phyloP scores from a whole-genome alignment of 1,284 basidiomycete species.

The Phellopilus nigrolimitatus region DNA sequence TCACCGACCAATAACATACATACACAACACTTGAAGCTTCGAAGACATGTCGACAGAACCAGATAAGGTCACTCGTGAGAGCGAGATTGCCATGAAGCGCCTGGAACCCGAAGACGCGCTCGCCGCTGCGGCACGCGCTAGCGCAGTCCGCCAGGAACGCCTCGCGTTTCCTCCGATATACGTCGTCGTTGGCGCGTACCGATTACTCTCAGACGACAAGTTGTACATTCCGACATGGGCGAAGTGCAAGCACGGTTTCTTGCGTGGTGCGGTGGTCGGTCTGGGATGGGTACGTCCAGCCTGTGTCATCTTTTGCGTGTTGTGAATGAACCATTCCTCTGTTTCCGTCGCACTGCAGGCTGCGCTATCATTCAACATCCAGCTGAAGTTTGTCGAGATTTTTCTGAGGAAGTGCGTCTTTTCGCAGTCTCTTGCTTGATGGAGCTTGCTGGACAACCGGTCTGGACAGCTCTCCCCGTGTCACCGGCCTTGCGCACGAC shows the following conservation, averaged over 20 bases:
- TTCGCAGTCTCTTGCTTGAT: neutral
- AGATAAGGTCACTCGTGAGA: neutral
- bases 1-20: neutral
- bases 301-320: neutral
- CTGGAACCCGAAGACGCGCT: neutral
- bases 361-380: constrained; percentile 57
- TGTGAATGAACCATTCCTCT: constrained; percentile 3
- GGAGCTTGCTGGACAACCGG: constrained; percentile 17
- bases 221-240: constrained; percentile 70
- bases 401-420: constrained; percentile 56
- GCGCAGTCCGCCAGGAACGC: constrained; percentile 29
- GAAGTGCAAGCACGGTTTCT: constrained; percentile 66
- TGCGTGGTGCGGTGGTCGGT: constrained; percentile 58
- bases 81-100: neutral
- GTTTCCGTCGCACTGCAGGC: constrained; percentile 35
- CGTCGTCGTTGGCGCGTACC: constrained; percentile 68
- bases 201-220: constrained; percentile 59
- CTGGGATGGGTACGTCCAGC: constrained; percentile 53
- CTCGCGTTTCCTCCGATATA: constrained; percentile 72
- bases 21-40: neutral
- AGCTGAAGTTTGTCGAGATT: constrained; percentile 54
- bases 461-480: constrained; percentile 50
- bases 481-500: constrained; percentile 60
- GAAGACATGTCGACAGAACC: constrained; percentile 4
- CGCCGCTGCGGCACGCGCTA: neutral